Percentiles rank a stretch among this genome's conserved stretches.
Evolutionary conservation across 2,329 filamentous ascomycete genomes (phyloP).

Genomic region (Apiospora rasikravindrae): DNA sequence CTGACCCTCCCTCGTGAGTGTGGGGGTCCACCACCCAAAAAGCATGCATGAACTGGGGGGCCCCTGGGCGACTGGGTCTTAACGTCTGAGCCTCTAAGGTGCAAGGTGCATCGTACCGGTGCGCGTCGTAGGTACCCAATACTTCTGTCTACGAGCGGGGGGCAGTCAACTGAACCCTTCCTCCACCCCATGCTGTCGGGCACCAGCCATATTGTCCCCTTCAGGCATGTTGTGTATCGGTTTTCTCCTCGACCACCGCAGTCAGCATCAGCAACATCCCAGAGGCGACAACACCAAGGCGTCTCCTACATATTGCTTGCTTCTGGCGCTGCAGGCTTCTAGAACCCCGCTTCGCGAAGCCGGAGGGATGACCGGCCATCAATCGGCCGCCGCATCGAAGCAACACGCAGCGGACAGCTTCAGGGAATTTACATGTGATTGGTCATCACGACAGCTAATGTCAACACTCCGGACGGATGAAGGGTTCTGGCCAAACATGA

Average conservation of each 20-base stretch:
- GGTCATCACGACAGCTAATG: constrained; percentile 5
- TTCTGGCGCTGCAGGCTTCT: constrained; percentile 9
- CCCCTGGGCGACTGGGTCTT: background rate
- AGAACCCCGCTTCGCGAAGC: background rate
- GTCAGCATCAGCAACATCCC: background rate
- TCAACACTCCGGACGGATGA: constrained; percentile 4
- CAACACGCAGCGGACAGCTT: background rate
- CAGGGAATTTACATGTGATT: background rate
- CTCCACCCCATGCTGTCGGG: background rate
- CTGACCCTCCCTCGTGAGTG: constrained; percentile 14
- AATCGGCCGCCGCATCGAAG: background rate
- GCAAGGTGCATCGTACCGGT: background rate
- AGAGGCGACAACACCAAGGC: background rate
- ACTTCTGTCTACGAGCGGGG: constrained; percentile 11
- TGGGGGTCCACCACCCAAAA: constrained; percentile 16
- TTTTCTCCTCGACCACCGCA: background rate
- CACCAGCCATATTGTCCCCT: background rate
- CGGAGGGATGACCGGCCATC: background rate
- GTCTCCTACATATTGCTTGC: background rate
- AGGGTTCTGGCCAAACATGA: background rate
- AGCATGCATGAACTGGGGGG: constrained; percentile 15
- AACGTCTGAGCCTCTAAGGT: constrained; percentile 9
- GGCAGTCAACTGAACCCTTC: background rate
- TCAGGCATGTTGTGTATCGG: background rate
- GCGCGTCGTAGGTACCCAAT: constrained; percentile 12